Evolutionary conservation across 805 yeast genomes (phyloP), one percentile per base, ranked within the genome.

Genomic region (Zygotorulaspora sp.): DNA sequence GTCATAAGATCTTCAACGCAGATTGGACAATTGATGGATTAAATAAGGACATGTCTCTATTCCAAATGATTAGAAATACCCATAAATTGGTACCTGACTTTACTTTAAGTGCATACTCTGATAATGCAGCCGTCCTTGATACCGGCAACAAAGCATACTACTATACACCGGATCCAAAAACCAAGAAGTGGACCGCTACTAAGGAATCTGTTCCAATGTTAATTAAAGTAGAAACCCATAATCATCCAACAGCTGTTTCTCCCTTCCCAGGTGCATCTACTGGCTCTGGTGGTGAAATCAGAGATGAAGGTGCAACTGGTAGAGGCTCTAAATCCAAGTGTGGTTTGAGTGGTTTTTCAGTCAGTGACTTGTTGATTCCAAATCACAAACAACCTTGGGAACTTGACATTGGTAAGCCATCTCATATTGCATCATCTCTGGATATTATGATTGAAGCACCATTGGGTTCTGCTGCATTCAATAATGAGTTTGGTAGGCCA

Each of bases 221-320:
- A 50, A 85, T 89, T 57, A 92, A 92, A 63, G 98, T 92, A 36
- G 99, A 92, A 67, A 92, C 99, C 17, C 99, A 92, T 65, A 92
- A 92, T 68, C 99, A 92, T 64, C 99, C 99, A 38, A 92, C 99
- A 17, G 98, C 98, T 1, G 97, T 92, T 4, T 90, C 97, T 16
- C 99, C 99, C 27, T 92, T 87, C 67, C 89, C 98, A 3, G 99
- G 99, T 64, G 99, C 99, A 21, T 95, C 99, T 29, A 92, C 99
- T 10, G 99, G 99, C 47, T 89, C 97, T 8, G 99, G 99, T 63
- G 99, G 99, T 70, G 99, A 92, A 67, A 92, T 92, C 57, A 85
- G 99, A 74, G 99, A 92, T 65, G 99, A 92, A 69, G 98, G 97
- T 68, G 98, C 99, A 20, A 96, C 92, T 17, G 99, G 99, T 47